These are phyloP conservation scores for Neurospora hispaniola DNA, from an alignment of 495 filamentous ascomycete species.

Conservation along the genomic window DNA sequence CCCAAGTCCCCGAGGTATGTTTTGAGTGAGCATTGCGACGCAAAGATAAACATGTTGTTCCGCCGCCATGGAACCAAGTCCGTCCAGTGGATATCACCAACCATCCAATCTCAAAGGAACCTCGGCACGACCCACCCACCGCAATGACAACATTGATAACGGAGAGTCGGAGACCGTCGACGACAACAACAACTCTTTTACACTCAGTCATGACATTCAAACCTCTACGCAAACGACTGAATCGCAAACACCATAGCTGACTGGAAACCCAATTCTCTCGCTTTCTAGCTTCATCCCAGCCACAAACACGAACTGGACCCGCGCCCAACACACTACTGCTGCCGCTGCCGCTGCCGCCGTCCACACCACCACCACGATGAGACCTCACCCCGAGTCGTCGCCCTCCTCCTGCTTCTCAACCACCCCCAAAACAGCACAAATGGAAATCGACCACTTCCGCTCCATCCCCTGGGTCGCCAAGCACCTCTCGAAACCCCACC, in stretches of 20 bases:
- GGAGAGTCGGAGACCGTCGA: not conserved
- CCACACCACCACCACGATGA: not conserved
- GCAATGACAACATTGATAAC: not conserved
- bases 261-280: not conserved
- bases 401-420: not conserved
- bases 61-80: not conserved
- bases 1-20: not conserved
- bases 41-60: not conserved
- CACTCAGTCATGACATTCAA: not conserved
- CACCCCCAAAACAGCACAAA: not conserved
- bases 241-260: not conserved
- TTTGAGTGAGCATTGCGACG: not conserved
- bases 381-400: not conserved
- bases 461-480: conserved; percentile 48
- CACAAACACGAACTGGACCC: not conserved
- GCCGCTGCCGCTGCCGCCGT: no score
- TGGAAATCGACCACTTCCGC: conserved; percentile 36
- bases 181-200: not conserved
- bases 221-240: not conserved
- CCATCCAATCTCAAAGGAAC: not conserved
- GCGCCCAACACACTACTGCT: not conserved
- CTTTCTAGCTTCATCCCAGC: not conserved
- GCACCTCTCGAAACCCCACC: conserved; percentile 30
- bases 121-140: not conserved
- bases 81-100: not conserved